Evolutionary conservation across 2,329 filamentous ascomycete genomes (phyloP).

Genomic region (Ceratocystis smalleyi): DNA sequence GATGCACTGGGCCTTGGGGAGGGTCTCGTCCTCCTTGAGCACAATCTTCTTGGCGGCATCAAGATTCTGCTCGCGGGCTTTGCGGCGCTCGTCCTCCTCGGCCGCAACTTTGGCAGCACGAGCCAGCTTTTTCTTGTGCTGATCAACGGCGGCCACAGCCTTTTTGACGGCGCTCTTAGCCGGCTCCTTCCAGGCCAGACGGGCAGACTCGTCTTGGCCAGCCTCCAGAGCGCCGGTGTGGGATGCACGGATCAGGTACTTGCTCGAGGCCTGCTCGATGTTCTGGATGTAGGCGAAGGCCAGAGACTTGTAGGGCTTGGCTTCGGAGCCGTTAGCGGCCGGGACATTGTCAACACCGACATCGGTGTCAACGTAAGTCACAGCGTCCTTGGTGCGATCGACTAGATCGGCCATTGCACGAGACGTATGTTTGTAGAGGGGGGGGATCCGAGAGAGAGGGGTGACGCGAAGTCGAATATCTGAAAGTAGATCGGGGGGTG

Average conservation of each 20-base stretch:
- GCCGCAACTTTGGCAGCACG: conserved; percentile 61
- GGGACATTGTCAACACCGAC: conserved; percentile 52
- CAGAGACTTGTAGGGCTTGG: conserved; percentile 67
- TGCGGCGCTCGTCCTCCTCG: conserved; percentile 56
- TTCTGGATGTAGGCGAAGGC: conserved; percentile 62
- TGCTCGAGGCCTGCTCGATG: conserved; percentile 36
- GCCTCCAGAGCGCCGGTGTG: conserved; percentile 43
- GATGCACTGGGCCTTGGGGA: conserved; percentile 62
- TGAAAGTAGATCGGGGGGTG: neutral
- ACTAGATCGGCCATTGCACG: conserved; percentile 33
- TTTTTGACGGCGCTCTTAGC: conserved; percentile 80
- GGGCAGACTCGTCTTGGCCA: conserved; percentile 47
- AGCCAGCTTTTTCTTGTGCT: conserved; percentile 68
- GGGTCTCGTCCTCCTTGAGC: conserved; percentile 49
- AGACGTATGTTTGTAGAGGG: neutral
- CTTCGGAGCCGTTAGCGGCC: conserved; percentile 50
- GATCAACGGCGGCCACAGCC: conserved; percentile 56
- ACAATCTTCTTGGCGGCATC: conserved; percentile 66
- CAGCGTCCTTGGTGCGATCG: conserved; percentile 32
- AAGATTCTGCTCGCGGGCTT: conserved; percentile 49
- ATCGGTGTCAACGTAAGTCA: conserved; percentile 67
- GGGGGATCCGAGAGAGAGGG: neutral
- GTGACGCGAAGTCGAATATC: neutral
- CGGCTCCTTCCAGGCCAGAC: conserved; percentile 62
- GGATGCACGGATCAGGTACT: conserved; percentile 55